A percentile compares a stretch with the other conserved stretches of the same genome.
These are phyloP conservation scores for Chlorociboria aeruginascens DNA, from an alignment of 495 filamentous ascomycete species.

Conservation along the genomic window DNA sequence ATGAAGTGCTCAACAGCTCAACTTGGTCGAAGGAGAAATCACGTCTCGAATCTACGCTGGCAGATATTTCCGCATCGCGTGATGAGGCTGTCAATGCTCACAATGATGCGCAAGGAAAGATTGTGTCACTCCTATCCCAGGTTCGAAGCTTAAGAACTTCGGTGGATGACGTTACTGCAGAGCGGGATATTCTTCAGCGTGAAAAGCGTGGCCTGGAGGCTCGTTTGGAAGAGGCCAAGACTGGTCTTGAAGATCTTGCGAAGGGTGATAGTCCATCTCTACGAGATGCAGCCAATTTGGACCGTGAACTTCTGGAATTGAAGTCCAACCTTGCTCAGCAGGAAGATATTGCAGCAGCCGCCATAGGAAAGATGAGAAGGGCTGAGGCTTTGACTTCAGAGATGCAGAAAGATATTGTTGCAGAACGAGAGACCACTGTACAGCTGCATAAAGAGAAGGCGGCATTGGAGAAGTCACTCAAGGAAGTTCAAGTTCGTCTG, in stretches of 20 bases:
- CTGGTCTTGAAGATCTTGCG: conserved; percentile 83
- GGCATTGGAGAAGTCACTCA: conserved; percentile 75
- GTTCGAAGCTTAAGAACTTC: conserved; percentile 73
- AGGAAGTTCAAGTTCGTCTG: conserved; percentile 79
- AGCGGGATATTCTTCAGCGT: conserved; percentile 72
- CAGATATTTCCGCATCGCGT: conserved; percentile 77
- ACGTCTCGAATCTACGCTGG: conserved; percentile 77
- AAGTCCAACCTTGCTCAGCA: conserved; percentile 85
- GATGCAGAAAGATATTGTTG: conserved; percentile 89
- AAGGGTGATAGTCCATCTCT: conserved; percentile 80
- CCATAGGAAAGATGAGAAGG: conserved; percentile 95
- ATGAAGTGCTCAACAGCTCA: conserved; percentile 93
- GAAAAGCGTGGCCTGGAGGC: conserved; percentile 87
- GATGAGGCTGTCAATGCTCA: conserved; percentile 90
- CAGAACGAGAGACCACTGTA: conserved; percentile 72
- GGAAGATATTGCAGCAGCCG: conserved; percentile 84
- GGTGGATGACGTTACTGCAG: conserved; percentile 74
- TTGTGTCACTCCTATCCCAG: conserved; percentile 84
- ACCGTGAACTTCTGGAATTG: conserved; percentile 81
- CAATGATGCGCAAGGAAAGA: conserved; percentile 86
- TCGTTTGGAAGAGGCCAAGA: conserved; percentile 76
- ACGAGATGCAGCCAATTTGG: conserved; percentile 81
- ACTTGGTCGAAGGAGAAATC: conserved; percentile 98
- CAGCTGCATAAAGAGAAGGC: conserved; percentile 89
- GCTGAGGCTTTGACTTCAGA: conserved; percentile 81